phyloP scores from a whole-genome alignment of 352 stramenopile genomes.

The Phytophthora megakarya region DNA sequence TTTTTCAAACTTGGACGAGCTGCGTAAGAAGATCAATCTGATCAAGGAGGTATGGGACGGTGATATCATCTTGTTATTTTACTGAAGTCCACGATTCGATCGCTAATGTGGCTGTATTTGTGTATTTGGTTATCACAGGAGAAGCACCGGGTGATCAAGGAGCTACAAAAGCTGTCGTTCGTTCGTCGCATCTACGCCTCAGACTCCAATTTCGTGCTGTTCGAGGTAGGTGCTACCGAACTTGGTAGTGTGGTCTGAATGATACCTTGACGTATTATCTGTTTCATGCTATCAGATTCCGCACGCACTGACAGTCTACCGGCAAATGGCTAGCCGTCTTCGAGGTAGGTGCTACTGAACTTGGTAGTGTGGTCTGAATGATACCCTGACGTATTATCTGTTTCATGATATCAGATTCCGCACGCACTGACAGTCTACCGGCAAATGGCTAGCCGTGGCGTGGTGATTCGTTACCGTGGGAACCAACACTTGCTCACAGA shows the following conservation, averaged over 20 bases:
- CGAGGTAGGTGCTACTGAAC: slow-evolving; percentile 41
- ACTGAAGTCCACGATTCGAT: not conserved
- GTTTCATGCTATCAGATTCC: slow-evolving; percentile 57
- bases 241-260: not conserved
- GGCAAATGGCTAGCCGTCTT: slow-evolving; percentile 90
- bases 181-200: slow-evolving; percentile 93
- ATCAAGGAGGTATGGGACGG: slow-evolving; percentile 59
- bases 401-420: slow-evolving; percentile 55
- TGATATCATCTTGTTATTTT: not conserved
- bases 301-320: slow-evolving; percentile 94
- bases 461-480: slow-evolving; percentile 97
- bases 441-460: slow-evolving; percentile 90
- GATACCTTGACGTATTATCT: slow-evolving; percentile 12
- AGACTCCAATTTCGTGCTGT: slow-evolving; percentile 98
- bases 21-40: slow-evolving; percentile 65
- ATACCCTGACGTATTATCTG: slow-evolving; percentile 12
- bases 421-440: slow-evolving; percentile 95
- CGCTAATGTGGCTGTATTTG: slow-evolving; percentile 4
- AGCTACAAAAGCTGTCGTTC: slow-evolving; percentile 91
- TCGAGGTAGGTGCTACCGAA: slow-evolving; percentile 70
- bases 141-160: slow-evolving; percentile 77
- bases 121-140: slow-evolving; percentile 54
- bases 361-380: not conserved
- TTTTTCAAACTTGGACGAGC: slow-evolving; percentile 56
- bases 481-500: slow-evolving; percentile 96